These are phyloP conservation scores for Colletotrichum euphorbiae DNA, from an alignment of 2,329 filamentous ascomycete genomes.

Conservation along the genomic window DNA sequence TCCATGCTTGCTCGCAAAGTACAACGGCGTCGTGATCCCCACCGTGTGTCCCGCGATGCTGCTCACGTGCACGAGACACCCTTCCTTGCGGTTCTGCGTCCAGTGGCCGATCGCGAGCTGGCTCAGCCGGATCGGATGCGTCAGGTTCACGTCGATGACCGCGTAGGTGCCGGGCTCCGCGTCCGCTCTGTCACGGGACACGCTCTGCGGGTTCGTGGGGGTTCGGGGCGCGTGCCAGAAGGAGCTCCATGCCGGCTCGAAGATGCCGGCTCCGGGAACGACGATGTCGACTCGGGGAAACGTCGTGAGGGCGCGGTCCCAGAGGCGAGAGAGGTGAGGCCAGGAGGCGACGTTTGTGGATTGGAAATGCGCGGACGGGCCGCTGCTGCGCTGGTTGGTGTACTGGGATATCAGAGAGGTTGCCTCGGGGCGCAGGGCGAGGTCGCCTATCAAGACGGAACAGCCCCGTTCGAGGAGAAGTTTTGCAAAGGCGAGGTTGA, in stretches of 20 bases:
- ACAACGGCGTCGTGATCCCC: constrained; percentile 49
- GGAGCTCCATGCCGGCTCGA: constrained; percentile 50
- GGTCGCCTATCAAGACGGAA: constrained; percentile 53
- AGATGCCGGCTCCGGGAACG: constrained; percentile 52
- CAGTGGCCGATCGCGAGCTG: constrained; percentile 54
- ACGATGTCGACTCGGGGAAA: constrained; percentile 51
- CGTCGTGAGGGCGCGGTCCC: constrained; percentile 44
- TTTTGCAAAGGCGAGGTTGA: constrained; percentile 51
- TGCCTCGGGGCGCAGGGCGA: constrained; percentile 50
- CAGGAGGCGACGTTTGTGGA: constrained; percentile 52
- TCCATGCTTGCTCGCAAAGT: constrained; percentile 52
- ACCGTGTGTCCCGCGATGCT: constrained; percentile 50
- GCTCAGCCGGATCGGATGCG: constrained; percentile 51
- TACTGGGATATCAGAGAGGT: constrained; percentile 48
- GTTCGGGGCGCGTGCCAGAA: constrained; percentile 53
- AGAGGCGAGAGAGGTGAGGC: constrained; percentile 49
- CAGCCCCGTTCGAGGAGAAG: constrained; percentile 50
- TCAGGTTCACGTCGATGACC: constrained; percentile 52
- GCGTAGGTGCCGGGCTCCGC: constrained; percentile 49
- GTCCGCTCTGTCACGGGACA: constrained; percentile 45
- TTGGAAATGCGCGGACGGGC: constrained; percentile 49
- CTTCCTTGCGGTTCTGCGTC: constrained; percentile 46
- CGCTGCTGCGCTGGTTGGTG: constrained; percentile 42
- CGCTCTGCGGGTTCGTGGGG: constrained; percentile 44
- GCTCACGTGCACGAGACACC: constrained; percentile 49